Base-by-base conservation (phyloP, 2,329 filamentous ascomycete genomes). In the Tolypocladium endophyticum region DNA sequence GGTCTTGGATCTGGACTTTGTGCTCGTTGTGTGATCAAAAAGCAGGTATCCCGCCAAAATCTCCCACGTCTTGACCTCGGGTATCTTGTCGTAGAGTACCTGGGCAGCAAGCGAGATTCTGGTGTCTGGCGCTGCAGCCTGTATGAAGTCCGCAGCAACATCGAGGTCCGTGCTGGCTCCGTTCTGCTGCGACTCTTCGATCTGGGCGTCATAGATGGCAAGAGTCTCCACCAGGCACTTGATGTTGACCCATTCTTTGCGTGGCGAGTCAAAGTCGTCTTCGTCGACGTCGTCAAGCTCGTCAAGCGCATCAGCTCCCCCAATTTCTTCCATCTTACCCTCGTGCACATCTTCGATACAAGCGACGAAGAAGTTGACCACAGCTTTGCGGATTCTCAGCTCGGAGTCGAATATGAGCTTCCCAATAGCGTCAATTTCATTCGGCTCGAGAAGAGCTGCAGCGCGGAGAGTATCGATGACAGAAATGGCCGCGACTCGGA, bases 401-500 rank as follows among this genome's bases (percentile, higher is more conserved):
- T 97, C 93, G 1, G 87, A 83, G 67, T 99, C 94, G 68, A 96
- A 97, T 14, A 97, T 87, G 41, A 97, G 81, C 68, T 88, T 87
- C 50, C 92, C 92, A 55, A 97, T 85, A 4, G 86, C 83, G 70
- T 97, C 94, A 61, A 99, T 88, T 71, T 99, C 94, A 65, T 89
- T 85, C 0, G 93, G 92, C 66, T 97, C 92, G 1, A 99, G 81
- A 72, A 97, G 84, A 30, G 92, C 93, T 7, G 87, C 88, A 63
- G 91, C 86, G 59, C 93, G 87, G 59, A 99, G 81, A 30, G 87
- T 81, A 64, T 96, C 90, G 23, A 97, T 85, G 47, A 96, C 82
- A 58, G 90, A 85, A 55, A 99, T 88, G 11, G 90, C 88, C 8
- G 86, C 82, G 9, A 91, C 88, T 41, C 94, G 87, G 36, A 97